Conservation (phyloP, 352 stramenopile species). For the Pythium monospermum region DNA sequence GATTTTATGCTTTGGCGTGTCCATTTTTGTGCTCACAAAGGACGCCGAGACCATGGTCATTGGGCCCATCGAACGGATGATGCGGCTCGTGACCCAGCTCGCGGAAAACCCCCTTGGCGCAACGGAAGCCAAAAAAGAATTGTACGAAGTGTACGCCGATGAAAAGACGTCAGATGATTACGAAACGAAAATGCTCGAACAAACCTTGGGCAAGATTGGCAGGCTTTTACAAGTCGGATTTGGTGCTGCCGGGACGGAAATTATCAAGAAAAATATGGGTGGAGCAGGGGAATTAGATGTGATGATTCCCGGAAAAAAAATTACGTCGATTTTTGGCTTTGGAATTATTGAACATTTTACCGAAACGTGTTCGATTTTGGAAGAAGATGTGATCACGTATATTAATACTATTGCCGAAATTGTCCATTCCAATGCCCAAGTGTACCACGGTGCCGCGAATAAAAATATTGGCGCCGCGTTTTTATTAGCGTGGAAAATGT, state of each 20-base stretch:
- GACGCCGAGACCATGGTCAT: slow-evolving; percentile 95
- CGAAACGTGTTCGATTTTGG: slow-evolving; percentile 87
- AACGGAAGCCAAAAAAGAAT: slow-evolving; percentile 58
- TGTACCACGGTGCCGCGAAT: slow-evolving; percentile 93
- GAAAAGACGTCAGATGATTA: slow-evolving; percentile 80
- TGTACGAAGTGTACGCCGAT: slow-evolving; percentile 64
- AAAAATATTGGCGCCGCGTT: slow-evolving; percentile 96
- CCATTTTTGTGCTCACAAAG: slow-evolving; percentile 90
- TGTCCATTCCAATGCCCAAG: slow-evolving; percentile 91
- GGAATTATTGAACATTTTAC: slow-evolving; percentile 96
- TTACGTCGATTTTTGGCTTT: slow-evolving; percentile 96
- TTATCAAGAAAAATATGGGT: slow-evolving; percentile 98
- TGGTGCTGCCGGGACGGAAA: slow-evolving; percentile 95
- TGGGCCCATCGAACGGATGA: slow-evolving; percentile 95
- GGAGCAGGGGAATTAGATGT: slow-evolving; percentile 91
- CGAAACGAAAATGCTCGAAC: slow-evolving; percentile 95
- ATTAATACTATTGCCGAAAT: slow-evolving; percentile 97
- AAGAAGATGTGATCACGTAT: slow-evolving; percentile 96
- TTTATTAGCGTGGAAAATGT: slow-evolving; percentile 95
- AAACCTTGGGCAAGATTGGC: slow-evolving; percentile 94
- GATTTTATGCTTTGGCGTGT: slow-evolving; percentile 88
- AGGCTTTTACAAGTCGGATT: slow-evolving; percentile 95
- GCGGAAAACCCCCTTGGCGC: slow-evolving; percentile 64
- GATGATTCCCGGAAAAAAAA: slow-evolving; percentile 96
- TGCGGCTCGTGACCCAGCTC: slow-evolving; percentile 74